These are phyloP conservation scores for Halteria grandinella DNA, from an alignment of 73 alveolate genomes.

Conservation along the genomic window DNA sequence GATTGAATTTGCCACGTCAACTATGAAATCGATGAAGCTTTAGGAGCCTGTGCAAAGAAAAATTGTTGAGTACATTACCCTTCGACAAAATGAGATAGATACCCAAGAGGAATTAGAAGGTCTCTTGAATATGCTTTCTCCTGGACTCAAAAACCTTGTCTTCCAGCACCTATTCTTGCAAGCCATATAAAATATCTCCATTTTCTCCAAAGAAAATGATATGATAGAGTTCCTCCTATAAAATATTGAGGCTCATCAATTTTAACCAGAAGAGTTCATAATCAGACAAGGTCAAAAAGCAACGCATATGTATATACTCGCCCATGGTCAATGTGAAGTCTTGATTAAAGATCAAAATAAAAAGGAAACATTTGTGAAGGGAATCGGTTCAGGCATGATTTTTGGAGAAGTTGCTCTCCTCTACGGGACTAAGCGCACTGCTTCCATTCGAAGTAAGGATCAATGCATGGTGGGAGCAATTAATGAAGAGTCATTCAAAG, in stretches of 20 bases:
- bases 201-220: slow-evolving; percentile 18
- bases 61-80: slow-evolving; percentile 38
- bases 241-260: slow-evolving; percentile 46
- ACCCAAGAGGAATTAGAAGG: slow-evolving; percentile 61
- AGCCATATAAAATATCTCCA: slow-evolving; percentile 36
- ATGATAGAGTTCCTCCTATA: slow-evolving; percentile 51
- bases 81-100: slow-evolving; percentile 41
- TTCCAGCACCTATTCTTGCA: slow-evolving; percentile 57
- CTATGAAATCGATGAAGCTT: slow-evolving; percentile 59
- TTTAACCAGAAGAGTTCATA: slow-evolving; percentile 58
- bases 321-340: slow-evolving; percentile 52
- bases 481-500: too few relatives aligned
- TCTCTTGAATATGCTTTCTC: slow-evolving; percentile 60
- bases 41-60: slow-evolving; percentile 30
- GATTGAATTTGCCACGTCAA: slow-evolving; percentile 60
- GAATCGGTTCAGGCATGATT: slow-evolving; percentile 17
- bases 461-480: too few relatives aligned
- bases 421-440: slow-evolving; percentile 62
- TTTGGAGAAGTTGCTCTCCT: slow-evolving; percentile 72
- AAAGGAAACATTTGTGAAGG: too few relatives aligned
- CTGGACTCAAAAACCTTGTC: slow-evolving; percentile 54
- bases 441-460: slow-evolving; percentile 49
- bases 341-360: background rate
- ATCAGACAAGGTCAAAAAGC: slow-evolving; percentile 70
- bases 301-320: slow-evolving; percentile 49